phyloP scores from a whole-genome alignment of 2,329 filamentous ascomycete species.

The Botryotinia narcissicola region DNA sequence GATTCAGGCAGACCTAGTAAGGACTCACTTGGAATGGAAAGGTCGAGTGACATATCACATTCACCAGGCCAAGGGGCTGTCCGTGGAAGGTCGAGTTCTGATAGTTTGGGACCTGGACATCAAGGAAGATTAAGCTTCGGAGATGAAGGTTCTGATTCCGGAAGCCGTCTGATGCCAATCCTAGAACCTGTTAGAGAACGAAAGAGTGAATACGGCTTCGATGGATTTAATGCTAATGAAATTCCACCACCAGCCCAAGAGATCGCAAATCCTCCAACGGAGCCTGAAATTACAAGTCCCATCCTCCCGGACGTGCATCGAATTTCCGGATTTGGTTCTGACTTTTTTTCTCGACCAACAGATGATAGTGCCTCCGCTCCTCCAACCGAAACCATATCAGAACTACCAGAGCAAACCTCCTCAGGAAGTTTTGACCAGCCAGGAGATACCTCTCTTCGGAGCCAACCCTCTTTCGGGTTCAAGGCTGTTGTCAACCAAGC shows the following conservation, averaged over 20 bases:
- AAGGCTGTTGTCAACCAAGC: slow-evolving; percentile 61
- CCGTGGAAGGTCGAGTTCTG: slow-evolving; percentile 30
- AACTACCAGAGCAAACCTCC: background rate
- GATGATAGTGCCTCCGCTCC: slow-evolving; percentile 19
- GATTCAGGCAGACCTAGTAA: slow-evolving; percentile 57
- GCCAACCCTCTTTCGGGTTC: slow-evolving; percentile 55
- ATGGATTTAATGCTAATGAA: slow-evolving; percentile 40
- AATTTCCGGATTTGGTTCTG: slow-evolving; percentile 59
- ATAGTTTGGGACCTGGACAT: slow-evolving; percentile 26
- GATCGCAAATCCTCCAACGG: slow-evolving; percentile 19
- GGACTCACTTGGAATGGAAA: slow-evolving; percentile 46
- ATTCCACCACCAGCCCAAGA: slow-evolving; percentile 17
- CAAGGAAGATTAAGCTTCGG: slow-evolving; percentile 26
- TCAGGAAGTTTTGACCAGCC: background rate
- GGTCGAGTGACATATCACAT: slow-evolving; percentile 33
- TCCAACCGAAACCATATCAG: slow-evolving; percentile 5
- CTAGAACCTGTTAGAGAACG: slow-evolving; percentile 56
- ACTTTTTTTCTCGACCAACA: slow-evolving; percentile 48
- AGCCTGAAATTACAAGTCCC: slow-evolving; percentile 50
- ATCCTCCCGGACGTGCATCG: slow-evolving; percentile 57
- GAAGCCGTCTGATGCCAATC: slow-evolving; percentile 42
- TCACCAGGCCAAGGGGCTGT: slow-evolving; percentile 30
- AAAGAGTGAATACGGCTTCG: slow-evolving; percentile 58
- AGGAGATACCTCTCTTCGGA: slow-evolving; percentile 42
- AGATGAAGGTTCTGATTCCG: slow-evolving; percentile 38